Conservation (phyloP, 2,329 filamentous ascomycete genomes). For the Anisogramma anomala region DNA sequence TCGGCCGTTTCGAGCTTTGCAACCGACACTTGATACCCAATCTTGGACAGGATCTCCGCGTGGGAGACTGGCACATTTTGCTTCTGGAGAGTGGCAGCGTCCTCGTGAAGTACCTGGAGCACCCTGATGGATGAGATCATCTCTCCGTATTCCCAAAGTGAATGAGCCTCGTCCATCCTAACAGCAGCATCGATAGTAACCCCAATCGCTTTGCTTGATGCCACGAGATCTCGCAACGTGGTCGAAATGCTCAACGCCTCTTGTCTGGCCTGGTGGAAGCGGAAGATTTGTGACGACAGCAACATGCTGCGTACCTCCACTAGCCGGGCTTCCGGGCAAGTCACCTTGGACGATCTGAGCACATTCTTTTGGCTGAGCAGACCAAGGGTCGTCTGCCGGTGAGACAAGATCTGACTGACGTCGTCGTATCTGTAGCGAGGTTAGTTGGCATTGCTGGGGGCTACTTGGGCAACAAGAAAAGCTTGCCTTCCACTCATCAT, state of each 20-base stretch:
- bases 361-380: slow-evolving; percentile 60
- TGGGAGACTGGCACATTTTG: slow-evolving; percentile 63
- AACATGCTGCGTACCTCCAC: slow-evolving; percentile 70
- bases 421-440: slow-evolving; percentile 52
- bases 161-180: slow-evolving; percentile 73
- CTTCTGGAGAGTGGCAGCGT: slow-evolving; percentile 47
- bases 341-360: slow-evolving; percentile 51
- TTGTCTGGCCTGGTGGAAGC: slow-evolving; percentile 71
- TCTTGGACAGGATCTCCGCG: slow-evolving; percentile 72
- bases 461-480: too few relatives aligned
- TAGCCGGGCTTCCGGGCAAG: slow-evolving; percentile 51
- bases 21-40: slow-evolving; percentile 80
- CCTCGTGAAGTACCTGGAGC: slow-evolving; percentile 58
- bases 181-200: slow-evolving; percentile 67
- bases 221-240: slow-evolving; percentile 66
- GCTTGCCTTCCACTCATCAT: slow-evolving; percentile 70
- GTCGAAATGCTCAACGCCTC: slow-evolving; percentile 81
- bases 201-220: slow-evolving; percentile 56
- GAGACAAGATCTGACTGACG: slow-evolving; percentile 69
- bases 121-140: slow-evolving; percentile 80
- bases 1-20: slow-evolving; percentile 86
- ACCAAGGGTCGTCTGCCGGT: slow-evolving; percentile 71
- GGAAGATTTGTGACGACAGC: slow-evolving; percentile 61
- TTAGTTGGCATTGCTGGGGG: too few relatives aligned
- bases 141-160: slow-evolving; percentile 90